Percentiles rank a stretch among this genome's conserved stretches.
These are phyloP conservation scores for Ilex asprella DNA, from an alignment of 257 asterid species.

Conservation along the genomic window DNA sequence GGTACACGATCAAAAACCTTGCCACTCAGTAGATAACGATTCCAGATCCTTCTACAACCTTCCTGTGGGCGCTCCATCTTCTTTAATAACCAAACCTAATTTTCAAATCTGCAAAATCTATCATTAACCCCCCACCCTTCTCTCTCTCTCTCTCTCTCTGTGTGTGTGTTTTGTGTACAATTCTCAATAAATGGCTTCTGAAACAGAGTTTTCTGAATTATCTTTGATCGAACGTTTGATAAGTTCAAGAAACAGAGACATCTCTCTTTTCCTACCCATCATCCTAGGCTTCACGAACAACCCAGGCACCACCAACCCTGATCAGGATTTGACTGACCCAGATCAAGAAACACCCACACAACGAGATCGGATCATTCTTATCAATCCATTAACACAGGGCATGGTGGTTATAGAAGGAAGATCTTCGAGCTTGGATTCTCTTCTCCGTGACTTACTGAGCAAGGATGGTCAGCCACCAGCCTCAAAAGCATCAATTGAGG, in stretches of 20 bases:
- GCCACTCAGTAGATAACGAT: too few relatives aligned
- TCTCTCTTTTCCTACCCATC: conserved; percentile 40
- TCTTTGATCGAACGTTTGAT: conserved; percentile 27
- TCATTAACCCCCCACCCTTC: too few relatives aligned
- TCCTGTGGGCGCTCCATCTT: too few relatives aligned
- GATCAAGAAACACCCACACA: conserved; percentile 13
- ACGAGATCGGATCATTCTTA: conserved; percentile 41
- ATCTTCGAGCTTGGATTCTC: conserved; percentile 22
- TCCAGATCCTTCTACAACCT: too few relatives aligned
- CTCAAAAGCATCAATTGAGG: conserved; percentile 61
- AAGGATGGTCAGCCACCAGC: conserved; percentile 65
- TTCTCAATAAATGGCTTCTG: conserved; percentile 37
- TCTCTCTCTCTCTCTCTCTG: neutral
- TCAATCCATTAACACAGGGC: conserved; percentile 53
- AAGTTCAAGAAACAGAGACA: conserved; percentile 38
- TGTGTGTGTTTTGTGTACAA: neutral
- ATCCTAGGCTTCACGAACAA: conserved; percentile 24
- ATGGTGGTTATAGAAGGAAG: conserved; percentile 44
- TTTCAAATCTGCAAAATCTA: too few relatives aligned
- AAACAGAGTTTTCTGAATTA: conserved; percentile 17
- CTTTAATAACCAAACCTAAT: too few relatives aligned
- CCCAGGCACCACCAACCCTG: conserved; percentile 14
- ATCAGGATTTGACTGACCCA: conserved; percentile 23
- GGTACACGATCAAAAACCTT: too few relatives aligned
- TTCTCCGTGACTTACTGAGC: conserved; percentile 24